A percentile compares a stretch with the other conserved stretches of the same genome.
phyloP scores from a whole-genome alignment of 257 asterid species.

The Rehmannia glutinosa region DNA sequence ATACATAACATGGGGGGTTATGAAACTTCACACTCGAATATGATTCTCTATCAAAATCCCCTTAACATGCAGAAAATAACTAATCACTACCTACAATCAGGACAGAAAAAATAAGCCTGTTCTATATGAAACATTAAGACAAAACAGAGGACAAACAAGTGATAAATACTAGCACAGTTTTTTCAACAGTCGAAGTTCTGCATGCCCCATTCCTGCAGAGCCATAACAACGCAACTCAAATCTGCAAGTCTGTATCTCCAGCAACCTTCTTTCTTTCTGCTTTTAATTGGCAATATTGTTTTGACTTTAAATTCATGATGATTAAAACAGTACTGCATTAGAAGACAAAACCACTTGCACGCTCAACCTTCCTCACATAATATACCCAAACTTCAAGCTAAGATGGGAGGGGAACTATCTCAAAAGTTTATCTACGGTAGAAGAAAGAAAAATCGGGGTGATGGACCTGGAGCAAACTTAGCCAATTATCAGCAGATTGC shows the following conservation, averaged over 20 bases:
- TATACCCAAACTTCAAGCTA: not conserved
- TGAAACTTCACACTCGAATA: conserved; percentile 8
- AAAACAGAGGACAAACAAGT: not conserved
- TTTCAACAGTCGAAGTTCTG: conserved; percentile 1
- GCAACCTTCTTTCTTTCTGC: not conserved
- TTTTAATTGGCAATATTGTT: not conserved
- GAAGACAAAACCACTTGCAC: conserved; percentile 6
- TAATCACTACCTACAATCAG: conserved; percentile 18
- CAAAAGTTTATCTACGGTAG: conserved; percentile 44
- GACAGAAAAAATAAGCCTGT: conserved; percentile 29
- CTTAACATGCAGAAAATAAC: conserved; percentile 18
- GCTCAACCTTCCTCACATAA: conserved; percentile 11
- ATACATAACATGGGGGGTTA: conserved; percentile 19
- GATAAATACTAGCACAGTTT: not conserved
- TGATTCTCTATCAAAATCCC: conserved; percentile 27
- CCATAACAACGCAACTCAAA: not conserved
- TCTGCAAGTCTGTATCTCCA: not conserved
- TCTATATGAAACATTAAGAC: not conserved
- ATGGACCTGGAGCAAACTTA: conserved; percentile 47
- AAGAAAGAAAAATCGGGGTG: conserved; percentile 96
- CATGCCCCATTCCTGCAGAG: conserved; percentile 11
- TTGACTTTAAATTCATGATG: not conserved
- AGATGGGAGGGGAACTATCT: not conserved
- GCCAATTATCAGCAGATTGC: conserved; percentile 75
- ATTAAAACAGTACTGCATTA: not conserved